These are phyloP conservation scores for Actinomortierella ambigua DNA, from an alignment of 371 early-diverging fungal genomes.

Conservation along the genomic window DNA sequence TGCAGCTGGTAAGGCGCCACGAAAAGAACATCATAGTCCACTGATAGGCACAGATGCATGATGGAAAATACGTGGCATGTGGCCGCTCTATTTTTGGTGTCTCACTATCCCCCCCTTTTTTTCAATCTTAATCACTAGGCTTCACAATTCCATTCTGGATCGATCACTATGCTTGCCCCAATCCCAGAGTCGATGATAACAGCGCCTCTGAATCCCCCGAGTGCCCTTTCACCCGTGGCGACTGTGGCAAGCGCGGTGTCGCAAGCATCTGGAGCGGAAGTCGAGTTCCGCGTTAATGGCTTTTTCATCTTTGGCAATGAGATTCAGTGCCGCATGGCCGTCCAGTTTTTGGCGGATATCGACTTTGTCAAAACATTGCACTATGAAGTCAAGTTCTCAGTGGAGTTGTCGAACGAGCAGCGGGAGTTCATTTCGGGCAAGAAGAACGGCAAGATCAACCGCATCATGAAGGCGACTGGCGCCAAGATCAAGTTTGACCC, in stretches of 20 bases:
- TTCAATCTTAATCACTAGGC: slow-evolving; percentile 10
- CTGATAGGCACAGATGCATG: not conserved
- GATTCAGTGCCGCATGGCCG: slow-evolving; percentile 21
- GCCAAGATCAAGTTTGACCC: slow-evolving; percentile 64
- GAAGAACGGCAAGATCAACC: slow-evolving; percentile 94
- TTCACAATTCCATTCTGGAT: slow-evolving; percentile 40
- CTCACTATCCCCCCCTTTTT: not conserved
- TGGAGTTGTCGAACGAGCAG: slow-evolving; percentile 83
- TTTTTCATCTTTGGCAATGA: slow-evolving; percentile 43
- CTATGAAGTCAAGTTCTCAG: slow-evolving; percentile 48
- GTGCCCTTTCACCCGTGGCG: slow-evolving; percentile 38
- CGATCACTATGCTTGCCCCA: slow-evolving; percentile 31
- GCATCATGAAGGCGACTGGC: slow-evolving; percentile 83
- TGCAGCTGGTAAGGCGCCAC: slow-evolving; percentile 62
- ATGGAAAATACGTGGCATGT: not conserved
- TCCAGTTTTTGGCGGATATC: slow-evolving; percentile 28
- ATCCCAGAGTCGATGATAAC: slow-evolving; percentile 10
- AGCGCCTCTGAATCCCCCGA: slow-evolving; percentile 13
- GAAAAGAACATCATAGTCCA: too few species aligned
- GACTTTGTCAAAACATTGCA: slow-evolving; percentile 32
- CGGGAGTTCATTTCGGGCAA: slow-evolving; percentile 93
- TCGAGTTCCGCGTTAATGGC: slow-evolving; percentile 49
- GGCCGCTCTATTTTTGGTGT: not conserved
- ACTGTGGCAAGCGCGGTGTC: slow-evolving; percentile 54
- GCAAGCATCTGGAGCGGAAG: slow-evolving; percentile 61